Evolutionary conservation across 2,329 filamentous ascomycete genomes (phyloP).

Genomic region (Neospermospora avenae): DNA sequence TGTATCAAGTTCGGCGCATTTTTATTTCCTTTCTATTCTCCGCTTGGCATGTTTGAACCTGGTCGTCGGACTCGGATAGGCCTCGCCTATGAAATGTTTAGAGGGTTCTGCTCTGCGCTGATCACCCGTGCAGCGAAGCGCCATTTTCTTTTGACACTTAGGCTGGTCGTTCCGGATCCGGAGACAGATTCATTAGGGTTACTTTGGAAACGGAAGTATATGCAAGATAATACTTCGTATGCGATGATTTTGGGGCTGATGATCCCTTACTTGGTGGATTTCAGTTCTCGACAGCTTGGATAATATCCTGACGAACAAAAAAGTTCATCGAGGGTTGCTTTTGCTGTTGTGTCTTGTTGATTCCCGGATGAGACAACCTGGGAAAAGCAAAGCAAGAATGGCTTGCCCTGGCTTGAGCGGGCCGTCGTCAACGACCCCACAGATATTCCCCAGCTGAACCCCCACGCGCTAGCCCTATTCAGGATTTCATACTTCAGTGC

Average conservation of each 20-base stretch:
- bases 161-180: slow-evolving; percentile 16
- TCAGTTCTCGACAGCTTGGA: background rate
- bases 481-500: background rate
- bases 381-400: background rate
- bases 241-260: slow-evolving; percentile 5
- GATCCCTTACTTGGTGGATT: slow-evolving; percentile 1
- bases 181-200: slow-evolving; percentile 1
- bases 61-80: slow-evolving; percentile 5
- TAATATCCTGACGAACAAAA: background rate
- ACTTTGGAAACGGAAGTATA: background rate
- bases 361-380: background rate
- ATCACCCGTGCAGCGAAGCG: slow-evolving; percentile 19
- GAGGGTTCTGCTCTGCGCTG: slow-evolving; percentile 11
- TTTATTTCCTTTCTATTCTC: background rate
- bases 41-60: slow-evolving; percentile 9
- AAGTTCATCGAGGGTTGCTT: background rate
- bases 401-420: slow-evolving; percentile 9
- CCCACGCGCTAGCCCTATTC: slow-evolving; percentile 1
- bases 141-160: slow-evolving; percentile 13
- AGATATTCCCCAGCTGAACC: slow-evolving; percentile 16
- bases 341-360: slow-evolving; percentile 2
- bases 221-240: background rate
- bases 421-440: slow-evolving; percentile 13
- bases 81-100: slow-evolving; percentile 7
- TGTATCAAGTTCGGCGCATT: background rate